Evolutionary conservation across 768 basidiomycete genomes (phyloP), one percentile per base, ranked within the genome.

Genomic region (Kwoniella sp.): DNA sequence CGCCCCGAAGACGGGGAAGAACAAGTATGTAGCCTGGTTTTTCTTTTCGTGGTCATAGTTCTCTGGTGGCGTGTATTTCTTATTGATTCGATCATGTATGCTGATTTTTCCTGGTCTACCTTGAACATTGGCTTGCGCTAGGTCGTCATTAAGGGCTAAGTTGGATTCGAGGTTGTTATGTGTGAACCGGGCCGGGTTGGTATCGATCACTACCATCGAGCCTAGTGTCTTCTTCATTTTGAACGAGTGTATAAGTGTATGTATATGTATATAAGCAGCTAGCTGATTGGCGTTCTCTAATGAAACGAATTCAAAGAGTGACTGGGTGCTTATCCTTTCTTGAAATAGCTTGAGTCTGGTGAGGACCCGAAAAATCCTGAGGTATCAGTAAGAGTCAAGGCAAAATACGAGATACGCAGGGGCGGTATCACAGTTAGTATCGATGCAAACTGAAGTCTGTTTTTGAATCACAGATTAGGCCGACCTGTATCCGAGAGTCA

Each of bases 11-110:
- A 67, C 40, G 9, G 72, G 72, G 56, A 77, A 72, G 60, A 70
- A 70, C 15, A 77, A 66, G 46, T 64, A 68, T 13, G 75, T 74
- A 4, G 72, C 75, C 68, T 74, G 75, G 65, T 77, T 77, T 17
- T 61, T 63, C 53, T 65, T 63, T 55, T 66, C 65, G 25, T 49
- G 53, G 8, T 55, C 26, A 27, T 10, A 44, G 17, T 44, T 44
- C 40, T 63, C 47, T 15, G 60, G 54, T 12, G 29, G 15, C 48
- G 15, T 13, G 13, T 17, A 22, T n/a, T 37, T 48, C 9, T n/a
- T 37, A 15, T 48, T 58, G 9, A 46, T 9, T 44, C 40, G 40
- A 3, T 44, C 40, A 19, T 19, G 40, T 19, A 44, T 3, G 24
- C 24, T 57, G 25, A 15, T 15, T 40, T 44, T 50, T 1, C 30